Evolutionary conservation across 768 basidiomycete genomes (phyloP).

Genomic region (Pilatotrama ljubarskyi): DNA sequence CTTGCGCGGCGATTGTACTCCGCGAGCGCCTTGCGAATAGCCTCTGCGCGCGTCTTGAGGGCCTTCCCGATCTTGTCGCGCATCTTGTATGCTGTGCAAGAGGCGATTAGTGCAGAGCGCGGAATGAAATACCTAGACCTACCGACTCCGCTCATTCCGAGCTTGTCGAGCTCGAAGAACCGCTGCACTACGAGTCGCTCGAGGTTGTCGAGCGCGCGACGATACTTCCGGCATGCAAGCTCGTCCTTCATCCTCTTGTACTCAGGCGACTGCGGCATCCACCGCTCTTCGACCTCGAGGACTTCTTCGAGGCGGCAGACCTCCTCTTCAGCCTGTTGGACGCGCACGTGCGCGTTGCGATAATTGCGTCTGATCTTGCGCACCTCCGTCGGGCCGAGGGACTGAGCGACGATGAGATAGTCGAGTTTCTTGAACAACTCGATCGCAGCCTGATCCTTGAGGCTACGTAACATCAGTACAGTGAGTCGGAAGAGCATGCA

Average conservation of each 20-base stretch:
- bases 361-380: background rate
- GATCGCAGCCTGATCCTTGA: background rate
- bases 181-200: slow-evolving; percentile 34
- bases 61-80: slow-evolving; percentile 35
- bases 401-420: background rate
- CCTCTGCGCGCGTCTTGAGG: slow-evolving; percentile 33
- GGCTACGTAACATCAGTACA: background rate
- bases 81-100: slow-evolving; percentile 39
- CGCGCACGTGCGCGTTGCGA: background rate
- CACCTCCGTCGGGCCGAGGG: background rate
- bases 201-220: slow-evolving; percentile 29
- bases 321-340: background rate
- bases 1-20: slow-evolving; percentile 35
- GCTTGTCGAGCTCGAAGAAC: slow-evolving; percentile 33
- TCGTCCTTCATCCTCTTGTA: slow-evolving; percentile 17
- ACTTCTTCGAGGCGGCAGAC: slow-evolving; percentile 13
- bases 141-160: slow-evolving; percentile 29
- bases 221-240: slow-evolving; percentile 17
- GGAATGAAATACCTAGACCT: background rate
- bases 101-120: background rate
- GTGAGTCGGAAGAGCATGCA: no score
- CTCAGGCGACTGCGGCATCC: slow-evolving; percentile 10
- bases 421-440: background rate
- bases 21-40: slow-evolving; percentile 35
- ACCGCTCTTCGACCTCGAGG: slow-evolving; percentile 18